Conservation (phyloP, 805 yeast genomes). For the Yarrowia osloensis region DNA sequence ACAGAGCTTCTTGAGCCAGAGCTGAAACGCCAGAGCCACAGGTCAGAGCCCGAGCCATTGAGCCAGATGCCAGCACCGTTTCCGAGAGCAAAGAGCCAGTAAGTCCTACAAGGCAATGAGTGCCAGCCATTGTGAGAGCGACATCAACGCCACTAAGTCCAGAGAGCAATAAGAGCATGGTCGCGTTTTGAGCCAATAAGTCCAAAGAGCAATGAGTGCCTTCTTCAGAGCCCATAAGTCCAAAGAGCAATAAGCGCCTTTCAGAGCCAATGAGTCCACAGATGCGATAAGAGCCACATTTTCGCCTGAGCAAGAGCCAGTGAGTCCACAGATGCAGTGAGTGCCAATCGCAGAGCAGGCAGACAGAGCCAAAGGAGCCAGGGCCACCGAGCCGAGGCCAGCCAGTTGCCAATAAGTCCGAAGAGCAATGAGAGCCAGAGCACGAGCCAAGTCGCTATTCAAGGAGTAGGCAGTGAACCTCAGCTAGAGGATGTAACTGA, state of each 20-base stretch:
- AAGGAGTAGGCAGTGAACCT: constrained; percentile 4
- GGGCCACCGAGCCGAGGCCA: background rate
- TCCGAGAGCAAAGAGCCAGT: too few relatives aligned
- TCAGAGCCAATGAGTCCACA: background rate
- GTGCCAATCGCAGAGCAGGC: background rate
- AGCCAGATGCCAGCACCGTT: too few relatives aligned
- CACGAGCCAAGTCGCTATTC: background rate
- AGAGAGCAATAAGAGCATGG: background rate
- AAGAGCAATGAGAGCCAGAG: background rate
- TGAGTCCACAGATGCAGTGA: background rate
- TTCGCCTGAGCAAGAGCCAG: background rate
- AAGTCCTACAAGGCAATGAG: background rate
- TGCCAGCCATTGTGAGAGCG: background rate
- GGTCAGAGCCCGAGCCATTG: background rate
- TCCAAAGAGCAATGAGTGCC: background rate
- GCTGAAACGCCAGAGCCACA: background rate
- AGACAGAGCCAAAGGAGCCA: background rate
- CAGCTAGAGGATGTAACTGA: background rate
- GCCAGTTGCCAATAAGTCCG: background rate
- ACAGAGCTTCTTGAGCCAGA: too few relatives aligned
- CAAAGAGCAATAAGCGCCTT: background rate
- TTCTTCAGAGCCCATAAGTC: background rate
- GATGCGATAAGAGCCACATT: background rate
- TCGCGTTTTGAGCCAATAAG: background rate
- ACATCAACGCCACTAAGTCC: background rate